These are phyloP conservation scores for Ophiocordyceps camponoti-saundersi DNA, from an alignment of 2,329 filamentous ascomycete genomes.

Conservation along the genomic window DNA sequence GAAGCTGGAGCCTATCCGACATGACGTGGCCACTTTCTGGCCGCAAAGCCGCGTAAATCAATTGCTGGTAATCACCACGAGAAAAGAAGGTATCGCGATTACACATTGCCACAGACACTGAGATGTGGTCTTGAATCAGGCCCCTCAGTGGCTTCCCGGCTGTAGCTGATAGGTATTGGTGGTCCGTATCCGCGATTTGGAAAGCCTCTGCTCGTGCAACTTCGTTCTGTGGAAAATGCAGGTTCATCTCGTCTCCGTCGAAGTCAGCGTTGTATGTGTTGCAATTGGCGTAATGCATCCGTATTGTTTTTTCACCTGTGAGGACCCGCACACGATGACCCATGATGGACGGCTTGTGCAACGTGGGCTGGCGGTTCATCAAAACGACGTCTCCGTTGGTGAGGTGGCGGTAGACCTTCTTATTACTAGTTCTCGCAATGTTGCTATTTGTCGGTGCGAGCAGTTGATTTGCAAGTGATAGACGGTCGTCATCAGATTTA, in stretches of 20 bases:
- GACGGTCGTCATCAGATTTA: constrained; percentile 75
- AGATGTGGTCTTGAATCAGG: constrained; percentile 96
- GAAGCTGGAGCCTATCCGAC: constrained; percentile 62
- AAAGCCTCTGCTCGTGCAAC: constrained; percentile 83
- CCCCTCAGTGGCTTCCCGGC: constrained; percentile 86
- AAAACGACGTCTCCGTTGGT: constrained; percentile 94
- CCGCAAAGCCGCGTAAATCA: constrained; percentile 79
- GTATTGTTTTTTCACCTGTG: constrained; percentile 88
- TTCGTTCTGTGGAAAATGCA: constrained; percentile 98
- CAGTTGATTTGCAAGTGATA: constrained; percentile 82
- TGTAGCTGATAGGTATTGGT: constrained; percentile 89
- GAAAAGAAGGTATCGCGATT: constrained; percentile 85
- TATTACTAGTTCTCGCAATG: constrained; percentile 63
- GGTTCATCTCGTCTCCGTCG: constrained; percentile 99
- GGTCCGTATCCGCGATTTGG: constrained; percentile 87
- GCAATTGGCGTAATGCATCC: constrained; percentile 99
- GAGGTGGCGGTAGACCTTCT: constrained; percentile 92
- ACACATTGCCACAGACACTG: constrained; percentile 80
- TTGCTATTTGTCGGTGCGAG: constrained; percentile 66
- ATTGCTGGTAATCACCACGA: constrained; percentile 73
- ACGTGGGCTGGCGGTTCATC: constrained; percentile 96
- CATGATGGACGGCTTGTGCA: constrained; percentile 99
- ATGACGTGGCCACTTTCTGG: constrained; percentile 83
- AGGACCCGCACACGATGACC: constrained; percentile 84
- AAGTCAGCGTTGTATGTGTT: constrained; percentile 99